phyloP scores from a whole-genome alignment of 352 stramenopile species.

The Pythium phragmitis region DNA sequence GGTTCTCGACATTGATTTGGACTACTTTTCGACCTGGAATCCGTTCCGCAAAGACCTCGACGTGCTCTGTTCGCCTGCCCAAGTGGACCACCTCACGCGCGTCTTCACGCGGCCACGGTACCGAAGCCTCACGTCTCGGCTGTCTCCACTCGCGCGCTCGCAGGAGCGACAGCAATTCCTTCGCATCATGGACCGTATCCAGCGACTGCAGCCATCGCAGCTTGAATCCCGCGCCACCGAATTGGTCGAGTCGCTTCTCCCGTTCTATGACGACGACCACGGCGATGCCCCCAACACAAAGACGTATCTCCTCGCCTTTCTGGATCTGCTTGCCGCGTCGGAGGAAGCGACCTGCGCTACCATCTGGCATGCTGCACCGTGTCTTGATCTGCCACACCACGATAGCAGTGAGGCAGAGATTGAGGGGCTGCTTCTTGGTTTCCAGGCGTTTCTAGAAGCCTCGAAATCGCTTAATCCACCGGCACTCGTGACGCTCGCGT shows the following conservation, averaged over 20 bases:
- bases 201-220: conserved; percentile 20
- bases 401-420: conserved; percentile 60
- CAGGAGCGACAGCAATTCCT: conserved; percentile 36
- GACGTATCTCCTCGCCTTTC: conserved; percentile 4
- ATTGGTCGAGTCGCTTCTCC: conserved; percentile 17
- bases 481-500: conserved; percentile 81
- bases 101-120: conserved; percentile 48
- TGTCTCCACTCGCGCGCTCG: conserved; percentile 30
- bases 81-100: conserved; percentile 26
- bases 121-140: conserved; percentile 25
- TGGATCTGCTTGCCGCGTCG: not conserved
- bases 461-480: conserved; percentile 39
- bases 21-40: conserved; percentile 90
- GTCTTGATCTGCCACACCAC: conserved; percentile 70
- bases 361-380: conserved; percentile 53
- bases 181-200: conserved; percentile 35
- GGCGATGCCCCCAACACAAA: not conserved
- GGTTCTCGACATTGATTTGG: conserved; percentile 85
- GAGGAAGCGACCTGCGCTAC: conserved; percentile 28
- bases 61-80: not conserved
- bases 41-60: conserved; percentile 77
- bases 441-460: conserved; percentile 30
- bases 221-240: not conserved
- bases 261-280: conserved; percentile 34
- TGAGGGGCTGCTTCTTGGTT: not conserved